Evolutionary conservation across 345 rosid species (phyloP).

Genomic region (Cardamine chenopodiifolia): DNA sequence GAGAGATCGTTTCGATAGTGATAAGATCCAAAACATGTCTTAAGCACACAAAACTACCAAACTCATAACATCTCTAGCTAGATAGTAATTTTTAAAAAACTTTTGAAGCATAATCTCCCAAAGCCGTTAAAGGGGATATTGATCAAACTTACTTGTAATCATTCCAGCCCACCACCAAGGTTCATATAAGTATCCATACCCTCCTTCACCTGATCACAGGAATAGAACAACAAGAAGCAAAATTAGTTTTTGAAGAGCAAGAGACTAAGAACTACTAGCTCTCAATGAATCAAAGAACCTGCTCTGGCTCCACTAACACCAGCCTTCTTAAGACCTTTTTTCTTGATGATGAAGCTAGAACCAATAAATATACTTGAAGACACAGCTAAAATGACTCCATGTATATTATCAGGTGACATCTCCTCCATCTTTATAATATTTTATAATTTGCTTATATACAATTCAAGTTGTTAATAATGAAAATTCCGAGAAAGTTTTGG

Average conservation of each 20-base stretch:
- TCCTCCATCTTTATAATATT: conserved; percentile 37
- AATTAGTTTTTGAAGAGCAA: background rate
- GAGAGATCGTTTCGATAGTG: background rate
- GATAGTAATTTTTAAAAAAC: too few relatives aligned
- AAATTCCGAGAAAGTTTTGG: background rate
- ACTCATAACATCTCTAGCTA: background rate
- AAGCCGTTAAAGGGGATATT: background rate
- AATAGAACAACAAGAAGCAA: background rate
- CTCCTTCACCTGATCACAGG: conserved; percentile 59
- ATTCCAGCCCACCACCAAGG: conserved; percentile 96
- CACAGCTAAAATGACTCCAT: conserved; percentile 78
- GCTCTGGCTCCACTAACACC: conserved; percentile 69
- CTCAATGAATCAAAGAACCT: conserved; percentile 43
- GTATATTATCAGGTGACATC: conserved; percentile 69
- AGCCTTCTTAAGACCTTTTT: conserved; percentile 79
- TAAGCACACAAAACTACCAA: background rate
- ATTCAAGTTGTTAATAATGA: background rate
- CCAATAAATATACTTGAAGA: conserved; percentile 92
- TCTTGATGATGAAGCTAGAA: conserved; percentile 91
- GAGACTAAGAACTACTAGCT: background rate
- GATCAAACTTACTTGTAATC: conserved; percentile 62
- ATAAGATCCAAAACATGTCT: conserved; percentile 11
- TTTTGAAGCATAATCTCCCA: background rate
- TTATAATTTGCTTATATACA: conserved; percentile 20
- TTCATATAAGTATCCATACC: conserved; percentile 67